These are phyloP conservation scores for Penicillium ucsense DNA, from an alignment of 495 filamentous ascomycete genomes.

Conservation along the genomic window DNA sequence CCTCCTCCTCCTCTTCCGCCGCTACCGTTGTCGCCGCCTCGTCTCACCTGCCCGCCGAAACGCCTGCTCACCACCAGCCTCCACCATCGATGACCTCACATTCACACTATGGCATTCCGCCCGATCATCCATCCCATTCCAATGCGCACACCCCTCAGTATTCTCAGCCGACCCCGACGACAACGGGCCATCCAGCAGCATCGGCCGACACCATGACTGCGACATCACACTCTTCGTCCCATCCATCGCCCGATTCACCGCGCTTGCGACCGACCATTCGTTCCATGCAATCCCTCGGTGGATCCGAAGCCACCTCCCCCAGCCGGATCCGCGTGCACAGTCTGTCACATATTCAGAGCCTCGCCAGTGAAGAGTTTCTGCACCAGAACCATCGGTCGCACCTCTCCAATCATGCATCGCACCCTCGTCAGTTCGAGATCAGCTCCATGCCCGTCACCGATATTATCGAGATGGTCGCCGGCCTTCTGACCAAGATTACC, in stretches of 20 bases:
- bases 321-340: conserved; percentile 73
- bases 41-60: conserved; percentile 16
- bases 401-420: conserved; percentile 37
- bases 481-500: conserved; percentile 95
- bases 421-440: conserved; percentile 73
- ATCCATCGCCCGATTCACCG: conserved; percentile 42
- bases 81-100: conserved; percentile 26
- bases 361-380: conserved; percentile 65
- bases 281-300: conserved; percentile 40
- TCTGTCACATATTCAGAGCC: conserved; percentile 80
- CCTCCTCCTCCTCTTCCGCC: conserved; percentile 17
- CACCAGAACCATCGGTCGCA: conserved; percentile 30
- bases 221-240: conserved; percentile 8
- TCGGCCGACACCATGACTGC: conserved; percentile 9
- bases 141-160: conserved; percentile 12
- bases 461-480: conserved; percentile 99
- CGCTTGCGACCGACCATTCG: conserved; percentile 42
- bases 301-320: conserved; percentile 53
- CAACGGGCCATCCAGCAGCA: conserved; percentile 5
- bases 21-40: conserved; percentile 18
- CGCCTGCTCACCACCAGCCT: conserved; percentile 15
- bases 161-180: not conserved
- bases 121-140: conserved; percentile 12
- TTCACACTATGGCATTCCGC: conserved; percentile 15
- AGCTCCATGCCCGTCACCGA: conserved; percentile 96